Evolutionary conservation across 331 rosid species (phyloP), one percentile per base, ranked within the genome.

Genomic region (Quercus phellos): DNA sequence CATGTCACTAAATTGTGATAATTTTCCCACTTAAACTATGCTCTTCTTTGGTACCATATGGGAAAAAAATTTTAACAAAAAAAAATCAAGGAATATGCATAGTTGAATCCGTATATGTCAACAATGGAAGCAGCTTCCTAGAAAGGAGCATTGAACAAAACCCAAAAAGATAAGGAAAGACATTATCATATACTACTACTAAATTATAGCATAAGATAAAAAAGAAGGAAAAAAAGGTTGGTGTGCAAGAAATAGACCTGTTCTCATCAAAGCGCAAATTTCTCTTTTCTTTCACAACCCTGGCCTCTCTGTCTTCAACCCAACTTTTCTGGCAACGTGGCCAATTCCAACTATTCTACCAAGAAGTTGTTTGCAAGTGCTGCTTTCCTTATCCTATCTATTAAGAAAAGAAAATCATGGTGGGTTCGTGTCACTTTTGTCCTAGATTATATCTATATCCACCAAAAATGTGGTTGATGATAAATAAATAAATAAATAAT

Each of bases 41-140:
- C 16, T 17, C 19, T 59, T 27, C 75, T 16, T 27, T 16, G 70
- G 58, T 17, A 56, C 10, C 1, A 34, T 55, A 1, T 21, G 17
- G 38, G 18, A 55, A 14, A 32, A 24, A 2, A 11, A 12, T 60
- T 73, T 59, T 30, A 6, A n/a, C 56, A 61, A 74, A 68, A 6
- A 6, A 60, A 21, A 24, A 9, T 51, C 22, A 7, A 5, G 55
- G 51, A 24, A 72, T 34, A 13, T 24, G 16, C 61, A 74, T 77
- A 4, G 74, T 19, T 69, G 46, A 68, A 67, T 68, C 42, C 58
- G 72, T 0, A 74, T 0, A 74, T 59, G 85, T 84, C 70, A 79
- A 77, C 83, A 78, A 82, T 81, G 76, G 90, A 79, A 77, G 89
- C 79, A 81, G 86, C 68, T 74, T 85, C 85, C 89, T 68, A 74